Base-by-base conservation (phyloP, 345 rosid species). In the Heritiera fomes region DNA sequence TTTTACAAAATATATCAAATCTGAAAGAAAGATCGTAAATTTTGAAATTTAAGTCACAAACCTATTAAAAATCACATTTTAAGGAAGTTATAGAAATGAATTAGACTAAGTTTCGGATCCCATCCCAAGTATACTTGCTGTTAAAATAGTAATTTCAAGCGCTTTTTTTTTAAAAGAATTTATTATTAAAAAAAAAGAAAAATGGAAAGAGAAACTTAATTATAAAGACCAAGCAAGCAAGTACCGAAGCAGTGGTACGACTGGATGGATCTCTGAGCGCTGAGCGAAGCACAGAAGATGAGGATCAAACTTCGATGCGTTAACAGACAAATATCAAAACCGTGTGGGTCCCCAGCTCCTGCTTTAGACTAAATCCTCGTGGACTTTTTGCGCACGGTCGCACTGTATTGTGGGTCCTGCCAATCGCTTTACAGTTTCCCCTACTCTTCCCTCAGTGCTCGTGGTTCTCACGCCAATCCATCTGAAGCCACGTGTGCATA, bases 301-400 rank as follows among this genome's bases (percentile, higher is more conserved):
- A 23, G 62, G 32, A 58, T 58, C 62, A 58, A 20, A 58, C 12
- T 58, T 8, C 5, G 3, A 71, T 14, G 60, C 34, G 73, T 77
- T 49, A 56, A 45, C 82, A 50, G 88, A 62, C 83, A 84, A 77
- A 78, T 30, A 75, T 79, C 80, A 67, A 87, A 90, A 81, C 81
- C 91, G 89, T 49, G 92, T 91, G 86, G 92, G 89, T 20, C 78
- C 88, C 62, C 9, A 2, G n/a, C n/a, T 7, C 67, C 6, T 7
- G 12, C 13, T 34, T 41, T 28, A 72, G 75, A 84, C 86, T 73
- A 79, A 74, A 79, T 28, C 52, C 79, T 49, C 71, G 85, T 80
- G 82, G 92, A 89, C 94, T 89, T 89, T 89, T 82, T 82, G 82
- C 77, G 75, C 87, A 84, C 85, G 86, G 83, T 81, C 71, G 65